These are phyloP conservation scores for Fusarium fujikuroi DNA, from an alignment of 2,329 filamentous ascomycete species.

Conservation along the genomic window DNA sequence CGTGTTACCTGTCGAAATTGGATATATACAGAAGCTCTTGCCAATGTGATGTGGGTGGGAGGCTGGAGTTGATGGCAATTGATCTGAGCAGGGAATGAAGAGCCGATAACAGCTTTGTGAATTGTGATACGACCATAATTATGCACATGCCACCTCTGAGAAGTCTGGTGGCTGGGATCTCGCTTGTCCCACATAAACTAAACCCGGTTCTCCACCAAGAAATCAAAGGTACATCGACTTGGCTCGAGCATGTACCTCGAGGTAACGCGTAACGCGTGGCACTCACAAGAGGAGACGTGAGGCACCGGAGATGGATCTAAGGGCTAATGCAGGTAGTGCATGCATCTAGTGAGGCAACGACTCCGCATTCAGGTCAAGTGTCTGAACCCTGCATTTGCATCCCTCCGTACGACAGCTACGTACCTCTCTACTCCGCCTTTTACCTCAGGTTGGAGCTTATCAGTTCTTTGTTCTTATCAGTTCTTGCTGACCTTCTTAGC, in stretches of 20 bases:
- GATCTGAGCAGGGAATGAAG: neutral
- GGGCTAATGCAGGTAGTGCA: neutral
- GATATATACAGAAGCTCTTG: neutral
- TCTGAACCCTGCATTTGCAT: conserved; percentile 15
- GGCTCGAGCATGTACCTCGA: neutral
- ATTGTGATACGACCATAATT: neutral
- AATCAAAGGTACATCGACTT: conserved; percentile 7
- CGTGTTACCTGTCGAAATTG: neutral
- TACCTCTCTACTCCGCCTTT: conserved; percentile 17
- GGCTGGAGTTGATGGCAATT: neutral
- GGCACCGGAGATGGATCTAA: neutral
- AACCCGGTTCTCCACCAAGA: conserved; percentile 7
- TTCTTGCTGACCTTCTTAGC: neutral
- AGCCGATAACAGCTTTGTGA: neutral
- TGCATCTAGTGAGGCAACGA: conserved; percentile 14
- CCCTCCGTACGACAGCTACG: neutral
- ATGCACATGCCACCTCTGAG: neutral
- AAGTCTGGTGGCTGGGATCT: conserved; percentile 20
- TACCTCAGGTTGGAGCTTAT: conserved; percentile 23
- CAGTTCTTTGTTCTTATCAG: conserved; percentile 36
- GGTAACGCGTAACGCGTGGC: conserved; percentile 17
- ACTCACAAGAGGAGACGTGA: neutral
- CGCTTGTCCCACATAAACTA: neutral
- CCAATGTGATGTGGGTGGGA: neutral
- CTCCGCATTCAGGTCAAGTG: conserved; percentile 16